These are phyloP conservation scores for Colletotrichum gigasporum DNA, from an alignment of 2,329 filamentous ascomycete genomes.

Conservation along the genomic window DNA sequence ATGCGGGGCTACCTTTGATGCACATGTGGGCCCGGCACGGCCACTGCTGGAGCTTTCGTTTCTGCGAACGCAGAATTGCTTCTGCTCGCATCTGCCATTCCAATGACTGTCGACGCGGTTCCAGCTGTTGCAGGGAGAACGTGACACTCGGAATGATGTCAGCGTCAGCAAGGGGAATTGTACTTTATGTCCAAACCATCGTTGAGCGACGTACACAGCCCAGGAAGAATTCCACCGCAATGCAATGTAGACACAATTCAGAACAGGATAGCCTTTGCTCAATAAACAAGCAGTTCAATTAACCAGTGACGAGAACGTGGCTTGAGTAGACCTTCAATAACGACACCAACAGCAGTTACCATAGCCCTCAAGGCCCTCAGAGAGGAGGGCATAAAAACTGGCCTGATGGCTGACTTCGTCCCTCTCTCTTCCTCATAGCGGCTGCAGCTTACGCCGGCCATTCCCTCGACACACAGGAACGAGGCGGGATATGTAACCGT, in stretches of 20 bases:
- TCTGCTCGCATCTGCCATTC: slow-evolving; percentile 10
- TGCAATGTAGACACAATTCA: too few species aligned
- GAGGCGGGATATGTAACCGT: neutral
- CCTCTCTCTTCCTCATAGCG: neutral
- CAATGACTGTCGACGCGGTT: neutral
- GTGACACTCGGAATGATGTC: neutral
- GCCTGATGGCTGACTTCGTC: too few species aligned
- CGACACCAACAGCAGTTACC: too few species aligned
- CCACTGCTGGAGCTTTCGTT: slow-evolving; percentile 9
- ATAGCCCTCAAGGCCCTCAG: neutral
- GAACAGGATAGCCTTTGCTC: too few species aligned
- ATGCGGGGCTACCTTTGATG: slow-evolving; percentile 17
- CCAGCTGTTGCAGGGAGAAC: neutral
- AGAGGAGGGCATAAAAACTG: too few species aligned
- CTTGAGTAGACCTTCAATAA: too few species aligned
- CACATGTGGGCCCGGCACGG: slow-evolving; percentile 8
- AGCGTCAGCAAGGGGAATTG: too few species aligned
- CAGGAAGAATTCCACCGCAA: too few species aligned
- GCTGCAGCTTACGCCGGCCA: neutral
- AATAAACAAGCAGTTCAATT: too few species aligned
- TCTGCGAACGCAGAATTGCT: neutral
- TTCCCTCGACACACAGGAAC: neutral
- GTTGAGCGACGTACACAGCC: too few species aligned
- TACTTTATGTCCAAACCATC: too few species aligned
- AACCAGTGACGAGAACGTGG: too few species aligned